Evolutionary conservation across 2,329 filamentous ascomycete genomes (phyloP).

Genomic region (Fusarium mundagurra): DNA sequence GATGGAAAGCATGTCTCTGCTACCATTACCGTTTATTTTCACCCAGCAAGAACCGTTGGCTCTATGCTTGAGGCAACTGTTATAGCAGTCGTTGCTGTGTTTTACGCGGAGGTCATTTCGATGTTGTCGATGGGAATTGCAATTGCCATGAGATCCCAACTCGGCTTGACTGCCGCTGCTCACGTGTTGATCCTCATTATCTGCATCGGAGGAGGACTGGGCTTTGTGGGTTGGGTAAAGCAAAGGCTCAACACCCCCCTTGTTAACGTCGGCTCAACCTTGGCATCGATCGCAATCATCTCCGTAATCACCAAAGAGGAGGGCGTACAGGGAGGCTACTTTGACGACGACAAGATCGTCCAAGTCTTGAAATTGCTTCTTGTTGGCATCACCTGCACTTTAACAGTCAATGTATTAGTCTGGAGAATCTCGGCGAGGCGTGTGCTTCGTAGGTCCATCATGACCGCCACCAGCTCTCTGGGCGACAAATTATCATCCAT

Average conservation of each 20-base stretch:
- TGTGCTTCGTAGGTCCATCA: slow-evolving; percentile 76
- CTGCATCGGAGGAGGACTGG: slow-evolving; percentile 87
- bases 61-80: slow-evolving; percentile 89
- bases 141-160: slow-evolving; percentile 75
- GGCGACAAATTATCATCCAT: slow-evolving; percentile 85
- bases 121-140: slow-evolving; percentile 90
- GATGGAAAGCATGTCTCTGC: slow-evolving; percentile 95
- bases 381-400: slow-evolving; percentile 78
- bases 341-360: slow-evolving; percentile 82
- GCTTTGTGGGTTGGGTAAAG: slow-evolving; percentile 89
- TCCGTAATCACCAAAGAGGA: slow-evolving; percentile 92
- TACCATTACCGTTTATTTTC: slow-evolving; percentile 94
- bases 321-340: slow-evolving; percentile 81
- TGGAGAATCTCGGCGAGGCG: slow-evolving; percentile 81
- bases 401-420: slow-evolving; percentile 79
- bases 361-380: slow-evolving; percentile 86
- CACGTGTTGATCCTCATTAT: slow-evolving; percentile 82
- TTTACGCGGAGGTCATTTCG: slow-evolving; percentile 75
- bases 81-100: slow-evolving; percentile 79
- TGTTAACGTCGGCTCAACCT: slow-evolving; percentile 85
- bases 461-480: slow-evolving; percentile 77
- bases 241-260: slow-evolving; percentile 80
- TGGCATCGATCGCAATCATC: slow-evolving; percentile 89
- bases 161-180: slow-evolving; percentile 74
- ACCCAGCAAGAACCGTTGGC: slow-evolving; percentile 85